phyloP scores from a whole-genome alignment of 352 stramenopile species.

The Globisporangium takayamanum region DNA sequence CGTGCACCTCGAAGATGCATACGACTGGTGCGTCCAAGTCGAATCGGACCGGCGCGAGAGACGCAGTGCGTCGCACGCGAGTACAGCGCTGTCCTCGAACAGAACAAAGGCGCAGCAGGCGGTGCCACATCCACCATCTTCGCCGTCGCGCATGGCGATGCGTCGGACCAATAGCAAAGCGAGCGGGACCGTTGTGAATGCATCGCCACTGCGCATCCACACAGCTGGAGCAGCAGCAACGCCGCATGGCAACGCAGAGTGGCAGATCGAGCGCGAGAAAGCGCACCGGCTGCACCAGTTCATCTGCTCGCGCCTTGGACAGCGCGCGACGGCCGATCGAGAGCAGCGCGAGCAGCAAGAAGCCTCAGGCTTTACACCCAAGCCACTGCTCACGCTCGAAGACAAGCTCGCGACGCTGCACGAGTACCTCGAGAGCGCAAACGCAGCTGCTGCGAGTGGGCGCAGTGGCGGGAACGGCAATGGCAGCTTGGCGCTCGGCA shows the following conservation, averaged over 20 bases:
- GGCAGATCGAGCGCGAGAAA: slow-evolving; percentile 48
- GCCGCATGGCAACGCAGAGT: slow-evolving; percentile 11
- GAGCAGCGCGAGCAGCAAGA: slow-evolving; percentile 29
- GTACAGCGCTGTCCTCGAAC: slow-evolving; percentile 6
- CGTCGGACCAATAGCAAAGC: background rate
- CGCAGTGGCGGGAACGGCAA: slow-evolving; percentile 6
- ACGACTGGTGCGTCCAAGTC: slow-evolving; percentile 64
- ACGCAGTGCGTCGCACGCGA: slow-evolving; percentile 11
- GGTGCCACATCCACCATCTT: background rate
- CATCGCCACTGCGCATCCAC: background rate
- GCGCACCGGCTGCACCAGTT: slow-evolving; percentile 50
- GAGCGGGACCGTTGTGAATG: background rate
- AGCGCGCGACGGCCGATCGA: slow-evolving; percentile 6
- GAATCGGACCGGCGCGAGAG: slow-evolving; percentile 42
- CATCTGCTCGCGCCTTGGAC: slow-evolving; percentile 53
- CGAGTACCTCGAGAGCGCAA: slow-evolving; percentile 43
- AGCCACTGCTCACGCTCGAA: slow-evolving; percentile 33
- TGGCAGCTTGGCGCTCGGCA: slow-evolving; percentile 31
- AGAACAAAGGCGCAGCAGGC: slow-evolving; percentile 5
- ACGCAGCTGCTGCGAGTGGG: slow-evolving; percentile 14
- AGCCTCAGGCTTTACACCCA: slow-evolving; percentile 39
- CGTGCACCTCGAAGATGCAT: slow-evolving; percentile 47
- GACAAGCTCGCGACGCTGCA: slow-evolving; percentile 62
- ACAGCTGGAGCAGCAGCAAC: background rate
- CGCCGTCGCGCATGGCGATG: slow-evolving; percentile 2